phyloP scores from a whole-genome alignment of 306 rosid species.

The Neltuma alba region DNA sequence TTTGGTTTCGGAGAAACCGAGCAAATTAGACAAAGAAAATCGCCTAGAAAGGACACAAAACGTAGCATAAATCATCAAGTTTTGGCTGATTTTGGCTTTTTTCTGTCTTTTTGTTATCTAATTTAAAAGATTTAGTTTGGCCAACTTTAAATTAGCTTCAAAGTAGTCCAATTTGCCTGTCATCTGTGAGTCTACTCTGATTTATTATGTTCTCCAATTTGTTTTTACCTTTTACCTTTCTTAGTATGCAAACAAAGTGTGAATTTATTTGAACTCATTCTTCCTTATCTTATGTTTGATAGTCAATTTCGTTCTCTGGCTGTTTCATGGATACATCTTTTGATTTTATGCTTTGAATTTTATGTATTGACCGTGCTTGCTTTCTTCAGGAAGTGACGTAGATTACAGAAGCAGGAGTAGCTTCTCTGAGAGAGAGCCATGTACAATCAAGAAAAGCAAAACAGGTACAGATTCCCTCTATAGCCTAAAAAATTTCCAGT shows the following conservation, averaged over 20 bases:
- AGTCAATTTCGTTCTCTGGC: slow-evolving; percentile 15
- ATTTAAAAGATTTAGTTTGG: background rate
- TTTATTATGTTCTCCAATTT: background rate
- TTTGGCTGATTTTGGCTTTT: slow-evolving; percentile 27
- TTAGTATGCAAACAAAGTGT: slow-evolving; percentile 39
- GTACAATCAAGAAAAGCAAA: slow-evolving; percentile 93
- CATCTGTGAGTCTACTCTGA: slow-evolving; percentile 18
- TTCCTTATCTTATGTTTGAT: slow-evolving; percentile 20
- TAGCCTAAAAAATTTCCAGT: slow-evolving; percentile 2
- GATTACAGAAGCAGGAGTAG: slow-evolving; percentile 83
- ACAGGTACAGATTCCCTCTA: slow-evolving; percentile 59
- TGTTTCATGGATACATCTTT: slow-evolving; percentile 17
- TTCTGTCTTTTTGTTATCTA: slow-evolving; percentile 10
- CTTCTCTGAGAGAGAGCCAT: slow-evolving; percentile 95
- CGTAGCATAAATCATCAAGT: slow-evolving; percentile 33
- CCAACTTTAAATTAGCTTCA: slow-evolving; percentile 23
- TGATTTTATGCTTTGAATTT: slow-evolving; percentile 20
- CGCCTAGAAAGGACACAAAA: slow-evolving; percentile 7
- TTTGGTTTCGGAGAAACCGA: slow-evolving; percentile 25
- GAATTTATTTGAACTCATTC: slow-evolving; percentile 24
- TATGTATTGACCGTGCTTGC: slow-evolving; percentile 37
- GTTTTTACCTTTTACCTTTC: slow-evolving; percentile 26
- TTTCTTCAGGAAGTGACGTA: slow-evolving; percentile 70
- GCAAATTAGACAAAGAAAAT: slow-evolving; percentile 6
- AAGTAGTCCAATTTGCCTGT: background rate